phyloP scores from a whole-genome alignment of 495 filamentous ascomycete species.

The Podospora pseudocomata region DNA sequence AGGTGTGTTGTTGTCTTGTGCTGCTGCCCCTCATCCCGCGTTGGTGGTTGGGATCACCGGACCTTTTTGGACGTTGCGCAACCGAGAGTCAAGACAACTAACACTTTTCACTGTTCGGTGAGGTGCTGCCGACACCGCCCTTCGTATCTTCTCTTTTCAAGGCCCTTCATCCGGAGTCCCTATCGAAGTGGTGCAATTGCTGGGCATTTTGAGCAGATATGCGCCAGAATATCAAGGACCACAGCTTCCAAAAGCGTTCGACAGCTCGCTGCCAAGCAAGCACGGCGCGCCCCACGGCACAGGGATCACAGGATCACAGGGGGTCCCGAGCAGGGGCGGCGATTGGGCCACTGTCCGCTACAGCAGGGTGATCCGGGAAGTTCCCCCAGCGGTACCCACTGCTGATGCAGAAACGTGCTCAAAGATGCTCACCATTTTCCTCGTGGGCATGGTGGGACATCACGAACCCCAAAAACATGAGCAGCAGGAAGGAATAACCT shows the following conservation, averaged over 20 bases:
- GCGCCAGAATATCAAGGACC: conserved; percentile 12
- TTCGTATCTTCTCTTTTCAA: not conserved
- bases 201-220: conserved; percentile 13
- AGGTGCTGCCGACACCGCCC: not conserved
- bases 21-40: not conserved
- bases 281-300: not conserved
- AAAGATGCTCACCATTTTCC: conserved; percentile 23
- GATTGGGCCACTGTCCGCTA: conserved; percentile 6
- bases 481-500: not conserved
- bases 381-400: conserved; percentile 12
- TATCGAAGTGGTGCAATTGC: not conserved
- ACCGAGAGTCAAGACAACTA: not conserved
- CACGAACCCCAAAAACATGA: not conserved
- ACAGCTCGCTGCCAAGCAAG: conserved; percentile 11
- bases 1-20: not conserved
- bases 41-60: not conserved
- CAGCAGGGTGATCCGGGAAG: not conserved
- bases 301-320: not conserved
- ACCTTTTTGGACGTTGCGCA: not conserved
- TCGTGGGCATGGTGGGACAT: not conserved
- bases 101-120: not conserved
- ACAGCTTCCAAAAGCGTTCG: conserved; percentile 2
- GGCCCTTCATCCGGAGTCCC: not conserved
- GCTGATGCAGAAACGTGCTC: conserved; percentile 26
- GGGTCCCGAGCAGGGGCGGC: not conserved